Evolutionary conservation across 108 stramenopile genomes (phyloP).

Genomic region (Discostella stelligeroides): DNA sequence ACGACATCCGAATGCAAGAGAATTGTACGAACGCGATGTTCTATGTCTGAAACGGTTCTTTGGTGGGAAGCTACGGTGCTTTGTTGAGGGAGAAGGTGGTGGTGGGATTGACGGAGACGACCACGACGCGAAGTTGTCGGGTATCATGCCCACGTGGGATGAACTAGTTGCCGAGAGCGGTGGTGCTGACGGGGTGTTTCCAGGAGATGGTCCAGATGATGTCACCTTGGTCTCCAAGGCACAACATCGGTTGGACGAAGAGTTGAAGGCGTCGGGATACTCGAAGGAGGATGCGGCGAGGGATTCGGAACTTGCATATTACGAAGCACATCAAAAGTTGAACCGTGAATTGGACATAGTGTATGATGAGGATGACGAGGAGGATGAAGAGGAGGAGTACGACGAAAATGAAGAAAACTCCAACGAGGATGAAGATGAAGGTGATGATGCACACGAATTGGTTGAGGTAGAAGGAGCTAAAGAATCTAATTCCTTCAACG

Average conservation of each 20-base stretch:
- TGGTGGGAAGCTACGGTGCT: conserved; percentile 81
- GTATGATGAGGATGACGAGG: conserved; percentile 50
- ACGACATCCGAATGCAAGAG: conserved; percentile 94
- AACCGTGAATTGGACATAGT: conserved; percentile 53
- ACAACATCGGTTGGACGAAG: conserved; percentile 75
- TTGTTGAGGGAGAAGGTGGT: conserved; percentile 61
- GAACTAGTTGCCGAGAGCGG: conserved; percentile 39
- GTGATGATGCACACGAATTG: background rate
- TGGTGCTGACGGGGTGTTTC: conserved; percentile 20
- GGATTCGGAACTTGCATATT: conserved; percentile 80
- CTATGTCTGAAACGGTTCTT: conserved; percentile 87
- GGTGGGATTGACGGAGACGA: conserved; percentile 27
- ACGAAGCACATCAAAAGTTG: conserved; percentile 41
- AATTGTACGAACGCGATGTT: conserved; percentile 94
- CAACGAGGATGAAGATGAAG: conserved; percentile 12
- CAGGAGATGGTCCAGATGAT: conserved; percentile 42
- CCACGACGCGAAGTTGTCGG: conserved; percentile 20
- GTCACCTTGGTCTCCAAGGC: conserved; percentile 46
- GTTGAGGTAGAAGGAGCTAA: conserved; percentile 1
- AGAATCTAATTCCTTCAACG: conserved; percentile 27
- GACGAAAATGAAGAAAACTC: conserved; percentile 34
- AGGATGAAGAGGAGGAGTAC: conserved; percentile 38
- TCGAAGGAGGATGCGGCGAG: conserved; percentile 69
- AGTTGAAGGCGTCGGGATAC: conserved; percentile 81
- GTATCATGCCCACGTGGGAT: conserved; percentile 69